These are phyloP conservation scores for Trichoderma brevicompactum DNA, from an alignment of 2,329 filamentous ascomycete genomes.

Conservation along the genomic window DNA sequence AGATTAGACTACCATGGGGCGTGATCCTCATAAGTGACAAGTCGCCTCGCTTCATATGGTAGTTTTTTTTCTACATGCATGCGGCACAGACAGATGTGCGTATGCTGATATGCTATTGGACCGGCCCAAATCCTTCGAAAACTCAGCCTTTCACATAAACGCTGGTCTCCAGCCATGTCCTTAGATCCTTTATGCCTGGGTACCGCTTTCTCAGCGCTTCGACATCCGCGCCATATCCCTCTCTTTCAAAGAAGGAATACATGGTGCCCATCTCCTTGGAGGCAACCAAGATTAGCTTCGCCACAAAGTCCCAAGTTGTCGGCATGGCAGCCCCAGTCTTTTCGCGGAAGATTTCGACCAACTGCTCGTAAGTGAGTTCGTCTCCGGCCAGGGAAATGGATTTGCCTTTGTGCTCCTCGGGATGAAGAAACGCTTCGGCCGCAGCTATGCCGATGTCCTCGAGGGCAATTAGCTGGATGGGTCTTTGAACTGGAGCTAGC, in stretches of 20 bases:
- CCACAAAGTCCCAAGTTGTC: neutral
- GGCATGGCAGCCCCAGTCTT: neutral
- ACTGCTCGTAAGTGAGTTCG: neutral
- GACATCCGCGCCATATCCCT: neutral
- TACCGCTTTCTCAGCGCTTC: constrained; percentile 3
- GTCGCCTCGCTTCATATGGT: neutral
- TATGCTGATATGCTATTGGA: neutral
- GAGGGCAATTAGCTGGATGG: neutral
- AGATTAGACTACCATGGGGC: neutral
- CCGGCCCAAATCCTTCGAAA: neutral
- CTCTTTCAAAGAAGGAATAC: constrained; percentile 4
- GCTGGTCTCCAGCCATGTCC: neutral
- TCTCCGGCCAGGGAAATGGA: neutral
- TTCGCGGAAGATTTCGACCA: neutral
- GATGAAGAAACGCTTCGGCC: neutral
- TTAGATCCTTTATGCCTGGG: neutral
- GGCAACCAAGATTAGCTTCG: neutral
- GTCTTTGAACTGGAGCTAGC: neutral
- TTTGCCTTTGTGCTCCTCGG: neutral
- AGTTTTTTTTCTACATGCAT: neutral
- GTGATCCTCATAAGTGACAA: constrained; percentile 10
- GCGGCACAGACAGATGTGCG: neutral
- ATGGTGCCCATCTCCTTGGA: constrained; percentile 16
- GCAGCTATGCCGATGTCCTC: neutral
- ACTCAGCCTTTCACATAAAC: neutral